Conservation (phyloP, 1,139 yeast genomes). For the Candida dubliniensis region DNA sequence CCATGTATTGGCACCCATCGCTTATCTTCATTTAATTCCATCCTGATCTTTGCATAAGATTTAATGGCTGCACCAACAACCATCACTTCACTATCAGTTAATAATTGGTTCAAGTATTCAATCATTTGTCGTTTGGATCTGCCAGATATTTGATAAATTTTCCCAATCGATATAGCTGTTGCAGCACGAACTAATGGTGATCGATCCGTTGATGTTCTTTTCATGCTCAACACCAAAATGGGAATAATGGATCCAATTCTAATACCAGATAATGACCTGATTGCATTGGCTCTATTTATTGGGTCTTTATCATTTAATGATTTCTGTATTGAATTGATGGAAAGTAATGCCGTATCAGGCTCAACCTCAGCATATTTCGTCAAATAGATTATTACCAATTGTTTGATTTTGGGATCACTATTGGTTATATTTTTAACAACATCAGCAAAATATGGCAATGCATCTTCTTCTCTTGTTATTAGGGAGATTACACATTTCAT, state of each 20-base stretch:
- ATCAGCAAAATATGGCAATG: conserved; percentile 71
- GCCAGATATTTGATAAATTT: conserved; percentile 50
- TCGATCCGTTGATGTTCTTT: conserved; percentile 66
- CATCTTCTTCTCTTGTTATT: conserved; percentile 66
- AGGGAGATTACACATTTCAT: conserved; percentile 72
- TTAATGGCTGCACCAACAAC: conserved; percentile 75
- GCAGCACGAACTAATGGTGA: conserved; percentile 79
- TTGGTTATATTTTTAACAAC: conserved; percentile 88
- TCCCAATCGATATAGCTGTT: conserved; percentile 74
- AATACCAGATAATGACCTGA: conserved; percentile 79
- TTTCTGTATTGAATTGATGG: conserved; percentile 91
- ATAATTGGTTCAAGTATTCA: conserved; percentile 50
- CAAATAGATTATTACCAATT: conserved; percentile 76
- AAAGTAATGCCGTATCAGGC: conserved; percentile 83
- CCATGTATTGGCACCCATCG: conserved; percentile 70
- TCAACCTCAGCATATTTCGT: conserved; percentile 78
- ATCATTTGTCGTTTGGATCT: conserved; percentile 40
- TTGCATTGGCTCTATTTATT: conserved; percentile 66
- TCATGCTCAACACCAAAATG: conserved; percentile 71
- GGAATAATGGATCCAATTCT: conserved; percentile 79
- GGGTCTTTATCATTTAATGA: conserved; percentile 71
- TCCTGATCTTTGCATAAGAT: conserved; percentile 50
- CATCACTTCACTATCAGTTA: conserved; percentile 60
- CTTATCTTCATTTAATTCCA: conserved; percentile 36
- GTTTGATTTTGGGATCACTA: conserved; percentile 63